Evolutionary conservation across 2,329 filamentous ascomycete genomes (phyloP).

Genomic region (Cladophialophora carrionii): DNA sequence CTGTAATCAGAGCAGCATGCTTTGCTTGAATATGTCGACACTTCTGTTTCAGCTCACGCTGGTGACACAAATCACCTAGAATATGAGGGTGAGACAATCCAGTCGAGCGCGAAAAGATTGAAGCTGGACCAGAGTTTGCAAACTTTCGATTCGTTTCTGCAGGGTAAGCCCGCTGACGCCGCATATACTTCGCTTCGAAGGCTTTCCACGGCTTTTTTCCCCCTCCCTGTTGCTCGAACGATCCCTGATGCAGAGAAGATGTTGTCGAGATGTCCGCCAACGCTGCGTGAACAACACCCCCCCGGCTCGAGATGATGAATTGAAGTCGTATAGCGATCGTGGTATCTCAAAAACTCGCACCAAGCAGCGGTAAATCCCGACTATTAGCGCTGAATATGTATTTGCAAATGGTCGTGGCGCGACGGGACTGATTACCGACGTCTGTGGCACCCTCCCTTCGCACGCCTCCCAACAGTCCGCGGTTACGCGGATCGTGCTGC

Average conservation of each 20-base stretch:
- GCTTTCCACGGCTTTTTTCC: background rate
- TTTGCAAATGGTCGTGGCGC: slow-evolving; percentile 13
- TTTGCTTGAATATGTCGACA: background rate
- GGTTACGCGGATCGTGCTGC: background rate
- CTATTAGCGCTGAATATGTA: slow-evolving; percentile 17
- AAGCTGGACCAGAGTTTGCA: slow-evolving; percentile 7
- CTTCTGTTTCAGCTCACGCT: background rate
- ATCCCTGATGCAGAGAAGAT: background rate
- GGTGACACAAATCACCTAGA: background rate
- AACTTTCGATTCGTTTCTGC: slow-evolving; percentile 13
- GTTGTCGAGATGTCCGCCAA: slow-evolving; percentile 2
- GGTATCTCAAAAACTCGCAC: slow-evolving; percentile 21
- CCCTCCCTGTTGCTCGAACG: slow-evolving; percentile 6
- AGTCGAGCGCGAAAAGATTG: background rate
- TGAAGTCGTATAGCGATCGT: slow-evolving; percentile 21
- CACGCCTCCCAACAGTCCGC: background rate
- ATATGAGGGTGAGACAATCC: background rate
- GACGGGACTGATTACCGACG: slow-evolving; percentile 10
- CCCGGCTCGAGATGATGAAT: background rate
- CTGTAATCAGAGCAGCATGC: background rate
- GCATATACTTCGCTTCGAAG: slow-evolving; percentile 5
- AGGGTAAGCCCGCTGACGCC: slow-evolving; percentile 14
- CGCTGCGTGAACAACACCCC: background rate
- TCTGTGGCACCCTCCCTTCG: background rate
- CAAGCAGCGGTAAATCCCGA: slow-evolving; percentile 13